Evolutionary conservation across 768 basidiomycete species (phyloP).

Genomic region (Ramaria rubella): DNA sequence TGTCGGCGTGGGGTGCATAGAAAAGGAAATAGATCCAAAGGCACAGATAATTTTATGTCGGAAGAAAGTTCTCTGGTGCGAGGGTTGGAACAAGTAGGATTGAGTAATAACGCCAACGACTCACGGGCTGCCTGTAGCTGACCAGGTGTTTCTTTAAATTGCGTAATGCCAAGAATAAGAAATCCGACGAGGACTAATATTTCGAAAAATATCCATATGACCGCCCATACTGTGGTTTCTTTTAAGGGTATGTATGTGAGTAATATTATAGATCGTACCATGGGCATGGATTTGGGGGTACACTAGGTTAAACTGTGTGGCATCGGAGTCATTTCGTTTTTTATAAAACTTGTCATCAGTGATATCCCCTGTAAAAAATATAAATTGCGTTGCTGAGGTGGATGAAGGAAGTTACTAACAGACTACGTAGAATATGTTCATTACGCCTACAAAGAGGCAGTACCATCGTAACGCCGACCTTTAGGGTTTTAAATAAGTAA

Average conservation of each 20-base stretch:
- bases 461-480: slow-evolving; percentile 82
- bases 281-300: slow-evolving; percentile 69
- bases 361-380: slow-evolving; percentile 65
- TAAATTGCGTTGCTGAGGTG: not conserved
- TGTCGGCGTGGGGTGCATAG: not conserved
- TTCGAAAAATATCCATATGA: slow-evolving; percentile 79
- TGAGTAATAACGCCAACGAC: slow-evolving; percentile 14
- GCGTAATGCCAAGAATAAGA: slow-evolving; percentile 69
- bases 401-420: slow-evolving; percentile 42
- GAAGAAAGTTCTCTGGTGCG: slow-evolving; percentile 15
- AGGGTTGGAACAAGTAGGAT: not conserved
- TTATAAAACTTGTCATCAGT: slow-evolving; percentile 93
- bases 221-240: slow-evolving; percentile 63
- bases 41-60: slow-evolving; percentile 13
- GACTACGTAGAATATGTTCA: slow-evolving; percentile 84
- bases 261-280: slow-evolving; percentile 37
- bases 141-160: slow-evolving; percentile 65
- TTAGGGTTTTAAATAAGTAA: slow-evolving; percentile 10
- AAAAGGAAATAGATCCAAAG: not conserved
- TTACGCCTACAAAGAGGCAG: slow-evolving; percentile 73
- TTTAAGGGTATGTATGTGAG: not conserved
- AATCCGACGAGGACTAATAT: slow-evolving; percentile 69
- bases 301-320: slow-evolving; percentile 78
- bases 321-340: slow-evolving; percentile 89
- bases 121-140: slow-evolving; percentile 69